A percentile compares a stretch with the other conserved stretches of the same genome.
These are phyloP conservation scores for Monosporozyma aerobia DNA, from an alignment of 805 yeast species.

Conservation along the genomic window DNA sequence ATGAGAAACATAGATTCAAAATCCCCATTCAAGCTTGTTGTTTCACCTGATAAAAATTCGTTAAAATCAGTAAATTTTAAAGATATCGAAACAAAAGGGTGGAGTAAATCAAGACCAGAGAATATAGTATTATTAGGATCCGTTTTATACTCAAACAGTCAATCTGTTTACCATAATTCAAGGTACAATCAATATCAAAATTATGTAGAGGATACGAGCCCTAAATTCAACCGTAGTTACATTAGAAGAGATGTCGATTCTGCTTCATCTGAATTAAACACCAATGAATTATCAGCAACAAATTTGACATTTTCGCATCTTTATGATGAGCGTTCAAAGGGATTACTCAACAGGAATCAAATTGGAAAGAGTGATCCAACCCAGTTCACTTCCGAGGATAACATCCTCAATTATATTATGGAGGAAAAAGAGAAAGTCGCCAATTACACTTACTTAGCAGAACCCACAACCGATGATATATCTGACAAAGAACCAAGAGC, in stretches of 20 bases:
- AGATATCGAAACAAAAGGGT: not conserved
- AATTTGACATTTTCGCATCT: not conserved
- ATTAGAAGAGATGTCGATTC: not conserved
- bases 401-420: not conserved
- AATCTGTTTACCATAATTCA: not conserved
- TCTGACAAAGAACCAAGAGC: not conserved
- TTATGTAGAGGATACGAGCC: not conserved
- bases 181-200: not conserved
- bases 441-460: not conserved
- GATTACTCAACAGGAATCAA: not conserved
- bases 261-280: not conserved
- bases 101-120: not conserved
- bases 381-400: not conserved
- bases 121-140: not conserved
- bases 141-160: not conserved
- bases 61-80: not conserved
- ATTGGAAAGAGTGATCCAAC: not conserved
- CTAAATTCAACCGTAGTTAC: not conserved
- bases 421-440: not conserved
- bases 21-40: not conserved
- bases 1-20: not conserved
- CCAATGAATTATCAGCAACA: not conserved
- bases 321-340: not conserved
- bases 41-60: not conserved
- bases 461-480: not conserved